Evolutionary conservation across 2,329 filamentous ascomycete genomes (phyloP).

Genomic region (Trichoderma aggressivum): DNA sequence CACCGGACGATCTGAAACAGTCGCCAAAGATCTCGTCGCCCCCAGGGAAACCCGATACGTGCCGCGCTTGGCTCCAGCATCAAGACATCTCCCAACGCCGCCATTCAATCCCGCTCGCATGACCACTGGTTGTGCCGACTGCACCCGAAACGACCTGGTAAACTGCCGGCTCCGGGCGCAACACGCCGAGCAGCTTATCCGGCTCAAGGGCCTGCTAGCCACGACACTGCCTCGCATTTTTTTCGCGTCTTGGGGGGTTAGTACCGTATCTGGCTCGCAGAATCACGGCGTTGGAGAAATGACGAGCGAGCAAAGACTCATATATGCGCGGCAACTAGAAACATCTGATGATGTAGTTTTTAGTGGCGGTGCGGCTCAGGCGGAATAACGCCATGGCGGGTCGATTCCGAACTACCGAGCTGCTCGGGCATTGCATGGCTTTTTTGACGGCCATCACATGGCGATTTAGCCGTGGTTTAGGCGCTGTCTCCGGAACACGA

Average conservation of each 20-base stretch:
- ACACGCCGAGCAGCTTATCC: conserved; percentile 20
- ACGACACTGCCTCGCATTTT: conserved; percentile 22
- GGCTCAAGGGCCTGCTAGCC: conserved; percentile 20
- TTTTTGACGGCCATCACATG: neutral
- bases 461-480: neutral
- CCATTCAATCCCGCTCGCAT: neutral
- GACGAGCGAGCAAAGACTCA: neutral
- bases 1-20: conserved; percentile 23
- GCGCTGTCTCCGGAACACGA: neutral
- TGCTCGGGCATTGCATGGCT: neutral
- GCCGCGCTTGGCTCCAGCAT: neutral
- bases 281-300: neutral
- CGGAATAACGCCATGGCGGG: conserved; percentile 14
- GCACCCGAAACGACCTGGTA: conserved; percentile 5
- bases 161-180: conserved; percentile 2
- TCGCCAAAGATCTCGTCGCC: conserved; percentile 29
- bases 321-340: neutral
- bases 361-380: conserved; percentile 7
- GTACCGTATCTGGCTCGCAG: neutral
- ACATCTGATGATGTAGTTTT: conserved; percentile 9
- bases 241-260: neutral
- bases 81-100: neutral
- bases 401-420: conserved; percentile 14
- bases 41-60: conserved; percentile 2
- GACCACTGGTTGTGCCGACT: neutral